Conservation (phyloP, 1,284 basidiomycete species). For the Mixia osmundae region DNA sequence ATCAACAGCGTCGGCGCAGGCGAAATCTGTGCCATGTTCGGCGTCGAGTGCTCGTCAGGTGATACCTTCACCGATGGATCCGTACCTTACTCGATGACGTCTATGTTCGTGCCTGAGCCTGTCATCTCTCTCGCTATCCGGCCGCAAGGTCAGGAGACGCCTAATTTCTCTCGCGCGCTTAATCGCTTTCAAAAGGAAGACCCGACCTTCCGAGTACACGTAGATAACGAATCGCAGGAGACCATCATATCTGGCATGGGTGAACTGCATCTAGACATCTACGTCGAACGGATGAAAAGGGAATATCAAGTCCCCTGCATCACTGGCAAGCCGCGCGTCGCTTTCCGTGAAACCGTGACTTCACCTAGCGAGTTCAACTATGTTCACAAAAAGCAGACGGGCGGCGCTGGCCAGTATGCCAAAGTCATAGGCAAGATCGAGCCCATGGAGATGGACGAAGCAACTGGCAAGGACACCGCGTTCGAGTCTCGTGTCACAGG, state of each 20-base stretch:
- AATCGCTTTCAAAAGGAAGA: slow-evolving; percentile 99
- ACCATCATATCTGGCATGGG: slow-evolving; percentile 99
- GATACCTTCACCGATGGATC: slow-evolving; percentile 94
- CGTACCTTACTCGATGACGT: slow-evolving; percentile 72
- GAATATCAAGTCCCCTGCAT: slow-evolving; percentile 89
- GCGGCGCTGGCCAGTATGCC: slow-evolving; percentile 90
- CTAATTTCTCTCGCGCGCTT: slow-evolving; percentile 86
- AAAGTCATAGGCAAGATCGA: slow-evolving; percentile 80
- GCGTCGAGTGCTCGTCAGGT: slow-evolving; percentile 92
- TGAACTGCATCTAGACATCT: slow-evolving; percentile 94
- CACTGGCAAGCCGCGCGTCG: slow-evolving; percentile 89
- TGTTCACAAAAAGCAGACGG: slow-evolving; percentile 96
- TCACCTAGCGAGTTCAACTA: slow-evolving; percentile 61
- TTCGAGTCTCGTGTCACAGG: slow-evolving; percentile 83
- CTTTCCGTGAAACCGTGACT: slow-evolving; percentile 86
- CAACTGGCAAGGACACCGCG: slow-evolving; percentile 59
- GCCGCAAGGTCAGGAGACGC: slow-evolving; percentile 72
- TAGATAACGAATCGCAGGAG: slow-evolving; percentile 86
- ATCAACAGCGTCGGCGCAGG: slow-evolving; percentile 87
- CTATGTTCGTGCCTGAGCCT: slow-evolving; percentile 96
- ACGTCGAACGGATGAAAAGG: slow-evolving; percentile 94
- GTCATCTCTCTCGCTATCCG: slow-evolving; percentile 91
- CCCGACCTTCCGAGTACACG: slow-evolving; percentile 92
- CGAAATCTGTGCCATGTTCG: slow-evolving; percentile 98
- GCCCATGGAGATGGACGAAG: slow-evolving; percentile 57